These are phyloP conservation scores for Yarrowia phangngaensis DNA, from an alignment of 805 yeast species.

Conservation along the genomic window DNA sequence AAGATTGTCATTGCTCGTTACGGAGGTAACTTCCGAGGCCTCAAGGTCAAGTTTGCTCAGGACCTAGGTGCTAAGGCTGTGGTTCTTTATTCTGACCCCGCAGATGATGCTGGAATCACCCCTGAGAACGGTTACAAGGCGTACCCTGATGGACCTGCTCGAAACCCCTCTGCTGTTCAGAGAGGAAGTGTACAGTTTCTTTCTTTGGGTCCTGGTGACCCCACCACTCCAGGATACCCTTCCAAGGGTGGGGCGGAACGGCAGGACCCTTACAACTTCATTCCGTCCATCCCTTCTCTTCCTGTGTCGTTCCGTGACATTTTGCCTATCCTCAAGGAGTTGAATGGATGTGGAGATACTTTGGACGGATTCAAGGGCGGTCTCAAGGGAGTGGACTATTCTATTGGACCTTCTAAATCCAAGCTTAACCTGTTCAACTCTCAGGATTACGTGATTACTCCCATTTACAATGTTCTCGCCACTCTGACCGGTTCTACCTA, in stretches of 20 bases:
- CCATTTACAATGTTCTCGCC: conserved; percentile 62
- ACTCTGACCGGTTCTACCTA: conserved; percentile 50
- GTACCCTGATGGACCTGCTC: conserved; percentile 73
- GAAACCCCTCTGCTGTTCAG: conserved; percentile 72
- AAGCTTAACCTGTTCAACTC: conserved; percentile 54
- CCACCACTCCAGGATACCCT: conserved; percentile 69
- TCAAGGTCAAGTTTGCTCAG: conserved; percentile 73
- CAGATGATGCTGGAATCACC: conserved; percentile 49
- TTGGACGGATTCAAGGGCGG: conserved; percentile 56
- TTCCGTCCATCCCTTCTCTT: conserved; percentile 65
- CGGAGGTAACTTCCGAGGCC: conserved; percentile 64
- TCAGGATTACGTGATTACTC: conserved; percentile 59
- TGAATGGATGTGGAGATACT: conserved; percentile 52
- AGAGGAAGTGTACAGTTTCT: conserved; percentile 70
- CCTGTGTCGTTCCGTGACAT: conserved; percentile 66
- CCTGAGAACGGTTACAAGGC: conserved; percentile 56
- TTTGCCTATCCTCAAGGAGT: conserved; percentile 53
- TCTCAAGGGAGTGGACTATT: conserved; percentile 46
- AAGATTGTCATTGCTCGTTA: conserved; percentile 65
- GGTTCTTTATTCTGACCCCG: conserved; percentile 65
- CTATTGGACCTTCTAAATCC: conserved; percentile 49
- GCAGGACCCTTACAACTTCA: conserved; percentile 47
- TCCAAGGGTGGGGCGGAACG: conserved; percentile 51
- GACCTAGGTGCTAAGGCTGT: conserved; percentile 66
- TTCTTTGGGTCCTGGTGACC: conserved; percentile 67